phyloP scores from a whole-genome alignment of 805 yeast species.

The Myxozyma nipponensis region DNA sequence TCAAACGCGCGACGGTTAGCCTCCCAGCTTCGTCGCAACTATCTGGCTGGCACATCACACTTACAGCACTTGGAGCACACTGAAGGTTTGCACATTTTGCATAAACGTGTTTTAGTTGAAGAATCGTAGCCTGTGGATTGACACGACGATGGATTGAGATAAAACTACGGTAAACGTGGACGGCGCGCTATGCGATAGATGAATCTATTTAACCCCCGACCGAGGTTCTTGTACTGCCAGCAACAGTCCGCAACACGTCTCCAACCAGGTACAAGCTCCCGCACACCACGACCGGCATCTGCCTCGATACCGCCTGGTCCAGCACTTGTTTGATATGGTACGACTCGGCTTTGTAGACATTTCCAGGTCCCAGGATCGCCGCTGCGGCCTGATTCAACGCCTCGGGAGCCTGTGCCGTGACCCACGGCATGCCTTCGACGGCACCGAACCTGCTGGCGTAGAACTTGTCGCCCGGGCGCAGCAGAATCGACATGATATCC shows the following conservation, averaged over 20 bases:
- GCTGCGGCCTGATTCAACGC: slow-evolving; percentile 34
- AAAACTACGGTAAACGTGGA: too few species aligned
- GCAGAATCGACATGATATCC: slow-evolving; percentile 49
- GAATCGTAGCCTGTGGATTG: too few species aligned
- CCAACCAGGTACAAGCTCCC: slow-evolving; percentile 67
- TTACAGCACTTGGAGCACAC: not conserved
- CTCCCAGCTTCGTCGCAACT: not conserved
- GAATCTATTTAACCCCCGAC: too few species aligned
- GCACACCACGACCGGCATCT: slow-evolving; percentile 49
- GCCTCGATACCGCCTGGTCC: slow-evolving; percentile 33
- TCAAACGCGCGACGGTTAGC: not conserved
- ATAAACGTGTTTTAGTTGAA: not conserved
- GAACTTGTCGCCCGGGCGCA: slow-evolving; percentile 52
- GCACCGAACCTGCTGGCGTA: slow-evolving; percentile 59
- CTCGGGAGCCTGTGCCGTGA: slow-evolving; percentile 45
- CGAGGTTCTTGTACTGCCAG: too few species aligned
- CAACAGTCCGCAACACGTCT: slow-evolving; percentile 6
- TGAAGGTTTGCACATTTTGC: not conserved
- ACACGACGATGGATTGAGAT: too few species aligned
- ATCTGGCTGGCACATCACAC: not conserved
- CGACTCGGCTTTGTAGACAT: not conserved
- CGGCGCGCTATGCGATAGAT: too few species aligned
- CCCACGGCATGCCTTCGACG: slow-evolving; percentile 96
- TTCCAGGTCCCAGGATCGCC: slow-evolving; percentile 30
- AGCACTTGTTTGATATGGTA: not conserved